phyloP scores from a whole-genome alignment of 345 rosid genomes.

The Barbarea vulgaris region DNA sequence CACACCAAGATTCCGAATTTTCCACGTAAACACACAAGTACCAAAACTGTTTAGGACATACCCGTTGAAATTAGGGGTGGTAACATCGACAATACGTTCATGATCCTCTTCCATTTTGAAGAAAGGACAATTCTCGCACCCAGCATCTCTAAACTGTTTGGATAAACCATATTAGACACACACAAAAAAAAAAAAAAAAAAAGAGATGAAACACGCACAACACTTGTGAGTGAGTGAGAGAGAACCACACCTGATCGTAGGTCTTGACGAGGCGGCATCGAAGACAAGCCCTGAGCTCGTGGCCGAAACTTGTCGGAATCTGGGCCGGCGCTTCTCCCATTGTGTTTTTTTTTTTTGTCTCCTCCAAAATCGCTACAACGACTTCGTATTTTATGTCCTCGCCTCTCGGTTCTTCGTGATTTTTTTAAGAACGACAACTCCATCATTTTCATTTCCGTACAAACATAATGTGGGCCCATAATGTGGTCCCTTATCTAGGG shows the following conservation, averaged over 20 bases:
- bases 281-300: conserved; percentile 84
- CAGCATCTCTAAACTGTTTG: conserved; percentile 72
- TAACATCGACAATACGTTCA: conserved; percentile 83
- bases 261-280: conserved; percentile 91
- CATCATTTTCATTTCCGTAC: neutral
- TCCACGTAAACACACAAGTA: neutral
- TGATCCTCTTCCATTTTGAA: conserved; percentile 83
- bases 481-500: neutral
- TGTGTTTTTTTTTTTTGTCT: neutral
- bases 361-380: conserved; percentile 6
- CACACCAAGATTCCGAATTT: neutral
- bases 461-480: neutral
- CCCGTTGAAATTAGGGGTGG: conserved; percentile 86
- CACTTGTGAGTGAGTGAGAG: neutral
- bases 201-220: conserved; percentile 4
- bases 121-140: conserved; percentile 87
- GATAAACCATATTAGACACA: neutral
- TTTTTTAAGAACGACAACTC: neutral
- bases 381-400: neutral
- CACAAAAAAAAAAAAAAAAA: no score
- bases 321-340: conserved; percentile 73
- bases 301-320: conserved; percentile 95
- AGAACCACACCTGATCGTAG: conserved; percentile 67
- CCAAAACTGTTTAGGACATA: conserved; percentile 24
- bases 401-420: neutral